Conservation (phyloP, 371 early-diverging fungal genomes). For the Rhizopus stolonifer region DNA sequence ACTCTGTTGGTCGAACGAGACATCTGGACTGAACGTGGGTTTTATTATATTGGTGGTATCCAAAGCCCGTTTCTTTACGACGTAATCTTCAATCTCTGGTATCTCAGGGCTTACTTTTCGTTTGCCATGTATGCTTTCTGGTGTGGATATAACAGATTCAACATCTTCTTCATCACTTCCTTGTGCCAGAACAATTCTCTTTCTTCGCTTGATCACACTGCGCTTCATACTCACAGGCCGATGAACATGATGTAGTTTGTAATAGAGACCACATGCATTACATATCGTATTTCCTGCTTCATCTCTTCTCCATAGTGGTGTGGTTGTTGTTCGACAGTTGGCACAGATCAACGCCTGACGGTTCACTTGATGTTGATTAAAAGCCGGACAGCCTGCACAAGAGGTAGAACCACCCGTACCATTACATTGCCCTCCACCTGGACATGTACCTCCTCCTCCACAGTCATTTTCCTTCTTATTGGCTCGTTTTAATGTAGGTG, state of each 20-base stretch:
- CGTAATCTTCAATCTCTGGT: conserved; percentile 36
- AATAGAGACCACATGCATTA: conserved; percentile 89
- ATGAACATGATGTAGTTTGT: conserved; percentile 78
- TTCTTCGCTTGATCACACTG: conserved; percentile 82
- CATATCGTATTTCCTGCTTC: conserved; percentile 78
- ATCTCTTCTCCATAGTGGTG: conserved; percentile 91
- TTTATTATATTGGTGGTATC: neutral
- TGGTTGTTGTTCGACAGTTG: conserved; percentile 77
- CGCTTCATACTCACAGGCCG: conserved; percentile 82
- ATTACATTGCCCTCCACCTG: conserved; percentile 79
- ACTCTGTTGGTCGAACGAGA: no score
- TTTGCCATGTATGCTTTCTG: neutral
- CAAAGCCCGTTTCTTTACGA: conserved; percentile 9
- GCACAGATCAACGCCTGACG: conserved; percentile 65
- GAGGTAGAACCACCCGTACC: conserved; percentile 74
- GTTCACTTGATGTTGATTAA: conserved; percentile 67
- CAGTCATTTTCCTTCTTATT: conserved; percentile 13
- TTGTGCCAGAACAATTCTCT: conserved; percentile 58
- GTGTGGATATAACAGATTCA: neutral
- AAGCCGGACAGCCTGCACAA: conserved; percentile 80
- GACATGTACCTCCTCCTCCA: conserved; percentile 56
- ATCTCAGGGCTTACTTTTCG: conserved; percentile 10
- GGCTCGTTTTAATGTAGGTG: conserved; percentile 50
- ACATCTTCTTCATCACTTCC: conserved; percentile 19
- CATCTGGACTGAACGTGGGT: no score